Conservation (phyloP, 164 flowering plant genomes). For the Stephania japonica region DNA sequence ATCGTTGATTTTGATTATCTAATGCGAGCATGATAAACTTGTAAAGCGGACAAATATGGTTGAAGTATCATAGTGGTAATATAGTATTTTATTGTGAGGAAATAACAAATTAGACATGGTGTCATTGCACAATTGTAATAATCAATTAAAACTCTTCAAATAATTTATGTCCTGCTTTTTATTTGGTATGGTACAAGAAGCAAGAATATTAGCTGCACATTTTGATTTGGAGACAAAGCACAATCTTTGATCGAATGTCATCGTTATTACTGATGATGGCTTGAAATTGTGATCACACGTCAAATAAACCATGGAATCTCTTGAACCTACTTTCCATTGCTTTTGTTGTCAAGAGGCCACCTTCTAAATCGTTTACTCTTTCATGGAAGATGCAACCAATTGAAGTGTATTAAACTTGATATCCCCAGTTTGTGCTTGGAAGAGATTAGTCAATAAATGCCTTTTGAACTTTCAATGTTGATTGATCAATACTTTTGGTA, state of each 20-base stretch:
- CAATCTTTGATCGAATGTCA: neutral
- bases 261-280: neutral
- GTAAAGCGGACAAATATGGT: neutral
- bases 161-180: too few relatives aligned
- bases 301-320: neutral
- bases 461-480: neutral
- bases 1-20: neutral
- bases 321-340: too few relatives aligned
- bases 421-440: too few relatives aligned
- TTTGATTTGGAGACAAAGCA: neutral
- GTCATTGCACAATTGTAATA: too few relatives aligned
- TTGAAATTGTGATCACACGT: neutral
- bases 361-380: too few relatives aligned
- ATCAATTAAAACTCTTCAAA: too few relatives aligned
- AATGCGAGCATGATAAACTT: neutral
- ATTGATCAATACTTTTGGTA: too few relatives aligned
- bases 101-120: too few relatives aligned
- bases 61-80: neutral
- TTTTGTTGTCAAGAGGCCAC: too few relatives aligned
- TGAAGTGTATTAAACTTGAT: too few relatives aligned
- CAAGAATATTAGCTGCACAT: neutral
- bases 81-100: neutral
- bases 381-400: too few relatives aligned
- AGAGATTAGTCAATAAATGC: too few relatives aligned
- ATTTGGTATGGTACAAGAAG: neutral